Base-by-base conservation (phyloP, 345 rosid genomes). In the Schrenkiella parvula region DNA sequence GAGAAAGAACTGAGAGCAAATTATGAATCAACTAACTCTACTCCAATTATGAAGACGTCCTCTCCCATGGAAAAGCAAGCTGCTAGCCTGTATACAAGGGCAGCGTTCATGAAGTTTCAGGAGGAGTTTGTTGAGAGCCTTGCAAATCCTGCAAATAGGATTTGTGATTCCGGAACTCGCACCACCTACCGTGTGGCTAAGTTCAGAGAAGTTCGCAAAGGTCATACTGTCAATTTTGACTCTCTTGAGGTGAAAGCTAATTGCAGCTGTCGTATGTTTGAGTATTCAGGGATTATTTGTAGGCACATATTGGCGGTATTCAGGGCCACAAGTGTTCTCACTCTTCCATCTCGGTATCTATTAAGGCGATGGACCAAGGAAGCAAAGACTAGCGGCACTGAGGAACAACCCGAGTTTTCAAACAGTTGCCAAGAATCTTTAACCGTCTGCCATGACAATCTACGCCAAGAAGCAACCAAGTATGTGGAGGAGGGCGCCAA, bases 21-120 rank as follows among this genome's bases (percentile, higher is more conserved):
- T 75, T 83, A 81, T 52, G 95, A 88, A 69, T 83, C 90, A 12
- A 66, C 78, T 62, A 80, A 83, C 77, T 71, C 84, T 25, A 75
- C 75, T 39, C 85, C 92, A 4, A 42, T 81, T 62, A 58, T 91
- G 70, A 88, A 80, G 80, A 91, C 91, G 19, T 86, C 88, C 10
- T 91, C 97, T 68, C 92, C 95, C 10, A 87, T 81, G 91, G 97
- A 87, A 62, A 88, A 88, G 77, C 97, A 91, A 81, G 92, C 88
- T 44, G 89, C 92, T 4, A 72, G 60, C 62, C 73, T 87, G 22
- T 91, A 82, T 75, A 88, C 97, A 17, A 83, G 88, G 74, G 79
- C 80, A 54, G 72, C 84, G 47, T 88, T 91, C 68, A 56, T 76
- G 74, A 91, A 77, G 83, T 91, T 91, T 66, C 97, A 91, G 71